A percentile compares a stretch with the other conserved stretches of the same genome.
Evolutionary conservation across 768 basidiomycete genomes (phyloP).

Genomic region (Strobilomyces echinocephalus): DNA sequence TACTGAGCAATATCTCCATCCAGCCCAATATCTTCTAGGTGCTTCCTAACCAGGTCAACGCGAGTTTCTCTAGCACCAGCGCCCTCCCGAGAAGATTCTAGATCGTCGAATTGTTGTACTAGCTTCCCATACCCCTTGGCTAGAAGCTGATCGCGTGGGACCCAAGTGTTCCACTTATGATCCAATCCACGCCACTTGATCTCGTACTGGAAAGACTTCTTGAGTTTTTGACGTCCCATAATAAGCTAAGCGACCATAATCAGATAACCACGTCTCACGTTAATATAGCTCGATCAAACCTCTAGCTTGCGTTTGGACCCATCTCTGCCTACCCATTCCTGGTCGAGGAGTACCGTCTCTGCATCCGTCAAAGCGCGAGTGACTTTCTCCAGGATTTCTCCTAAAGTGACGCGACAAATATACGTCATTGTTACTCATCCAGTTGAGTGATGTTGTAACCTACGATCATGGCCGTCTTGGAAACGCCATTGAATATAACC

Average conservation of each 20-base stretch:
- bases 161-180: conserved; percentile 87
- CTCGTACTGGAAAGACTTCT: conserved; percentile 94
- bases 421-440: conserved; percentile 5
- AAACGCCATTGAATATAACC: conserved; percentile 99
- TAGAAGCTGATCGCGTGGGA: conserved; percentile 81
- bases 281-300: conserved; percentile 39
- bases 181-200: conserved; percentile 81
- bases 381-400: conserved; percentile 86
- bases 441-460: conserved; percentile 28
- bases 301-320: conserved; percentile 90
- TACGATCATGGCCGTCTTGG: conserved; percentile 97
- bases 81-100: conserved; percentile 93
- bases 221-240: conserved; percentile 95
- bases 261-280: conserved; percentile 13
- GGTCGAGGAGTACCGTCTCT: conserved; percentile 73
- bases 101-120: conserved; percentile 92
- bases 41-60: conserved; percentile 77
- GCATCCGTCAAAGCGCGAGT: conserved; percentile 88
- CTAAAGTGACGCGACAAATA: conserved; percentile 34
- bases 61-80: conserved; percentile 88
- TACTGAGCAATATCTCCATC: conserved; percentile 98
- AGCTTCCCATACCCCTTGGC: conserved; percentile 85
- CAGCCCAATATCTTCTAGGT: conserved; percentile 91
- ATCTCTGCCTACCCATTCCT: conserved; percentile 87
- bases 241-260: conserved; percentile 47